Percentiles rank a stretch among this genome's conserved stretches.
phyloP scores from a whole-genome alignment of 805 yeast species.

The Naumovozyma dairenensis region DNA sequence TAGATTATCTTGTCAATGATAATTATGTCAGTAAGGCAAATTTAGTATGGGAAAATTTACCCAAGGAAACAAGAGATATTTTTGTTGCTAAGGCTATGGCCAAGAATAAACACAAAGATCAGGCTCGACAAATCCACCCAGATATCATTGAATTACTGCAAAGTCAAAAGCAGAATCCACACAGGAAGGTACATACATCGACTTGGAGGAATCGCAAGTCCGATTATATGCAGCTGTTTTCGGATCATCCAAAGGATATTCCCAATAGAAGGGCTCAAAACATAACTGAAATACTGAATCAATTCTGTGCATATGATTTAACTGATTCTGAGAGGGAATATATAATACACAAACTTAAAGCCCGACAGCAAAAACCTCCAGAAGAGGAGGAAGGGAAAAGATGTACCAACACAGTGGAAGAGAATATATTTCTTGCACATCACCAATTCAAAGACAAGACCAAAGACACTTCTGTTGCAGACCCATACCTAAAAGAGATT shows the following conservation, averaged over 20 bases:
- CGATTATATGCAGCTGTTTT: too few relatives aligned
- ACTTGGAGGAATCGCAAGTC: too few relatives aligned
- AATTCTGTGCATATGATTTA: not conserved
- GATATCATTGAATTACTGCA: too few relatives aligned
- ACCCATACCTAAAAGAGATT: conserved; percentile 2
- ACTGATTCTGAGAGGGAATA: not conserved
- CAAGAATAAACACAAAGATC: too few relatives aligned
- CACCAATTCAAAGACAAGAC: not conserved
- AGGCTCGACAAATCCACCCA: too few relatives aligned
- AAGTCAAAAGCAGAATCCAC: too few relatives aligned
- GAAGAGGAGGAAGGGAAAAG: too few relatives aligned
- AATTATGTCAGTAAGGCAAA: conserved; percentile 1
- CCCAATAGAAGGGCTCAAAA: not conserved
- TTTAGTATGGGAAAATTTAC: conserved; percentile 7
- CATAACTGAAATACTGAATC: not conserved
- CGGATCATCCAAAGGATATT: too few relatives aligned
- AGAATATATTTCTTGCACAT: too few relatives aligned
- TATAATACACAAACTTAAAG: not conserved
- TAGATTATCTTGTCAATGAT: conserved; percentile 2
- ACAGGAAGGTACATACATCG: too few relatives aligned
- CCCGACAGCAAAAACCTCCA: too few relatives aligned
- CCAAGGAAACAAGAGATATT: conserved; percentile 7
- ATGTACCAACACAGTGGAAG: too few relatives aligned
- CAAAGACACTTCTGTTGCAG: not conserved
- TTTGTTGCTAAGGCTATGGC: conserved; percentile 4